These are phyloP conservation scores for Rickenella mellea DNA, from an alignment of 768 basidiomycete species.

Conservation along the genomic window DNA sequence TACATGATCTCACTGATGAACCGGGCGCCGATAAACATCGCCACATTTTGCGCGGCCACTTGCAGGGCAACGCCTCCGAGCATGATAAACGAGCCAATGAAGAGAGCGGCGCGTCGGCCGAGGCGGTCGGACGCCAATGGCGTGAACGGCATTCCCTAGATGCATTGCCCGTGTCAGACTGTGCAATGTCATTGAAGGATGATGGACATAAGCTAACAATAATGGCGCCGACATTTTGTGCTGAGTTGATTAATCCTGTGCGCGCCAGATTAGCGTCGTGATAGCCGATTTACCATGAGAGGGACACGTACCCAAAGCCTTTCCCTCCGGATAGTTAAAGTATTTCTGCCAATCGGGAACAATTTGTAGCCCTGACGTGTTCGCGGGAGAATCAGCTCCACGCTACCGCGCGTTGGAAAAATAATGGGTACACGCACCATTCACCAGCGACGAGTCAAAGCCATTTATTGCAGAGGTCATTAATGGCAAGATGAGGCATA, in stretches of 20 bases:
- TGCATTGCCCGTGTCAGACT: neutral
- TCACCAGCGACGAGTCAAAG: conserved; percentile 58
- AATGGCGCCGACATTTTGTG: conserved; percentile 51
- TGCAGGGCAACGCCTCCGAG: conserved; percentile 54
- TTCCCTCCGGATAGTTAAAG: conserved; percentile 44
- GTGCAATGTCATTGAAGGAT: neutral
- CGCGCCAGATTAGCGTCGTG: conserved; percentile 2
- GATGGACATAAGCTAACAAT: conserved; percentile 21
- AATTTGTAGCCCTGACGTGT: conserved; percentile 49
- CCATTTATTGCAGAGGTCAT: conserved; percentile 60
- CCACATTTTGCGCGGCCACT: conserved; percentile 32
- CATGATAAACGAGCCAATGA: conserved; percentile 55
- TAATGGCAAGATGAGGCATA: conserved; percentile 53
- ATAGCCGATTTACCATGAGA: neutral
- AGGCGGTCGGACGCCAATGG: conserved; percentile 50
- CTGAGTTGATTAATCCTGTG: conserved; percentile 56
- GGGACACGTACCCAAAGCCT: conserved; percentile 31
- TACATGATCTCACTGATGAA: conserved; percentile 24
- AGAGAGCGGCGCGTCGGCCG: conserved; percentile 51
- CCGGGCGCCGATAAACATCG: conserved; percentile 49
- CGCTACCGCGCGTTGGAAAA: neutral
- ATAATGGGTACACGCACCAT: conserved; percentile 23
- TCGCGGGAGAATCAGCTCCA: neutral
- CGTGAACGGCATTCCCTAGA: conserved; percentile 50
- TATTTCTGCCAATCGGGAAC: conserved; percentile 52